These are phyloP conservation scores for Warburgia ugandensis DNA, from an alignment of 164 flowering plant species.

Conservation along the genomic window DNA sequence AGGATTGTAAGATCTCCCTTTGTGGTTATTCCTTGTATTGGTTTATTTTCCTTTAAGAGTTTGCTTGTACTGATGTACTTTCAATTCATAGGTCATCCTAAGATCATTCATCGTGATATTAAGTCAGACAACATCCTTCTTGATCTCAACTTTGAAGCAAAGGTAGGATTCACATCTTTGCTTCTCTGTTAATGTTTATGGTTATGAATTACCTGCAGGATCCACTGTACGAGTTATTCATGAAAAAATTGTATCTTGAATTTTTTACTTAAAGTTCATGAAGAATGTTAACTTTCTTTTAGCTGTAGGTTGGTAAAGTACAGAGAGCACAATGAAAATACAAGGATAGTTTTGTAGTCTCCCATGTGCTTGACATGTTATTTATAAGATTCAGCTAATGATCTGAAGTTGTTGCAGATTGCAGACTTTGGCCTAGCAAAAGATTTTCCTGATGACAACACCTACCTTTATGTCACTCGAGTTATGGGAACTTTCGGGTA, in stretches of 20 bases:
- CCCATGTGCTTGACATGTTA: too few species aligned
- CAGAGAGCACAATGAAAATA: too few species aligned
- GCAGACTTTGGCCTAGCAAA: conserved; percentile 99
- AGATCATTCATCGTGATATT: conserved; percentile 95
- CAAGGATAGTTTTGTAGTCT: too few species aligned
- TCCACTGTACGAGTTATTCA: too few species aligned
- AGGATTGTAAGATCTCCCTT: conserved; percentile 48
- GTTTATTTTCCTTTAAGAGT: not conserved
- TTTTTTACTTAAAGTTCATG: too few species aligned
- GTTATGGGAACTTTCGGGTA: conserved; percentile 99
- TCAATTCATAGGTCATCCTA: conserved; percentile 74
- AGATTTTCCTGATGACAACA: conserved; percentile 65
- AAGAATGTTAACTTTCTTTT: too few species aligned
- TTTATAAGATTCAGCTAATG: too few species aligned
- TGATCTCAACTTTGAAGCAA: conserved; percentile 91
- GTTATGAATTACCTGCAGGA: too few species aligned
- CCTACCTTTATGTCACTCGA: conserved; percentile 91
- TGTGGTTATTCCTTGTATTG: not conserved
- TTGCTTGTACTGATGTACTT: not conserved
- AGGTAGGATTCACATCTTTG: conserved; percentile 30
- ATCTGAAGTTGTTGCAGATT: conserved; percentile 41
- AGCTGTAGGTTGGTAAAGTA: not conserved
- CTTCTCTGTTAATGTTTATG: too few species aligned
- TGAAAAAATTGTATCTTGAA: too few species aligned
- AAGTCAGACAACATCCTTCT: conserved; percentile 88